Base-by-base conservation (phyloP, 371 early-diverging fungal species). In the Rhizopus sp. region DNA sequence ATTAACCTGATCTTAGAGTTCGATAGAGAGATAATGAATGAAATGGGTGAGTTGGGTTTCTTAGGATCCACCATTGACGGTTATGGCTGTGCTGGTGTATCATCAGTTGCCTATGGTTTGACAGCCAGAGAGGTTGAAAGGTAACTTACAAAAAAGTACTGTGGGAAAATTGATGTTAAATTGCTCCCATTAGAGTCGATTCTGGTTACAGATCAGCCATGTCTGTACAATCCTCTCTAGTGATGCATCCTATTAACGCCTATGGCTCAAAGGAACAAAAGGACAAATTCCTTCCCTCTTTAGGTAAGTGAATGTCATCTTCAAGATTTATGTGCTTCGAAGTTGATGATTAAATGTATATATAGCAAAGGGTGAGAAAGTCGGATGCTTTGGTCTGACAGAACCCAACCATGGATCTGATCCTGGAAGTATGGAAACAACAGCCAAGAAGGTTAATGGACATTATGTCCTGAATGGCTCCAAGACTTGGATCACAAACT, bases 401-500 rank as follows among this genome's bases (percentile, higher is more conserved):
- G 99, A 98, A 72, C 99, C 99, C 46, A 94, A 98, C 79, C 96
- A 96, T 69, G 99, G 98, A n/a, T 90, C 91, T 33, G 99, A 98
- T 73, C 97, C 97, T 4, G 88, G 79, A 13, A 77, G 90, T 44
- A 97, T 98, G 97, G 95, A 97, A 69, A 96, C 97, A 10, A 83
- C 75, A 6, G 98, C 98, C 38, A 75, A 75, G 52, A 88, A 88
- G 63, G 83, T 81, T 38, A 86, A 88, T 53, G 91, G 89, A 31
- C 78, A 78, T 37, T 98, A 90, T 71, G 82, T 94, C 9, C 54
- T 97, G 49, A 90, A 85, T 54, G 98, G 98, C 1, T 80, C 91
- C 76, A 98, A 98, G 83, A 96, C 95, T 37, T 98, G 99, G 99
- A 98, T 98, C 73, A 95, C 99, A 59, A 96, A 97, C 84, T 93